phyloP scores from a whole-genome alignment of 179 eudicot genomes.

The Beta macrorhiza region DNA sequence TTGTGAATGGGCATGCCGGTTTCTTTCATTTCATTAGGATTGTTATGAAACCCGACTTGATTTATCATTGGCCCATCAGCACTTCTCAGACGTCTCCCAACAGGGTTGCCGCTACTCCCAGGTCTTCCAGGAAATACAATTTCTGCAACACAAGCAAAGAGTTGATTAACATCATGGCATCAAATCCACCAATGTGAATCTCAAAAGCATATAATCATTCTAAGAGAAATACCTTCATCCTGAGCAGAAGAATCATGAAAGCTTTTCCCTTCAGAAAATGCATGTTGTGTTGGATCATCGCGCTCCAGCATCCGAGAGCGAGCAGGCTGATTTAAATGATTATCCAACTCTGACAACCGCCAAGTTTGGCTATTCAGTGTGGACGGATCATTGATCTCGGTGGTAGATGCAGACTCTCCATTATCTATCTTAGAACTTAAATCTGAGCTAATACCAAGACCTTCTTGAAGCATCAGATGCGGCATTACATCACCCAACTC shows the following conservation, averaged over 20 bases:
- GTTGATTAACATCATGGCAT: neutral
- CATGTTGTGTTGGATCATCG: constrained; percentile 37
- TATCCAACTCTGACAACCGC: constrained; percentile 50
- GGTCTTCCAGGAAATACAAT: constrained; percentile 86
- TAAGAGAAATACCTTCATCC: constrained; percentile 65
- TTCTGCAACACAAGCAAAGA: constrained; percentile 43
- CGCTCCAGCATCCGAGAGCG: constrained; percentile 38
- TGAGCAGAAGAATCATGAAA: constrained; percentile 54
- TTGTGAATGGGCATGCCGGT: constrained; percentile 38
- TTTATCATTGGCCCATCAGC: constrained; percentile 40
- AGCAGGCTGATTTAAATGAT: constrained; percentile 36
- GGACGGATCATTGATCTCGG: constrained; percentile 40
- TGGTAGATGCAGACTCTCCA: constrained; percentile 35
- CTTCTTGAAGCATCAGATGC: constrained; percentile 51
- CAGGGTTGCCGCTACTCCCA: constrained; percentile 53
- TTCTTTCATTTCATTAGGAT: constrained; percentile 41
- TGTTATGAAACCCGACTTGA: constrained; percentile 35
- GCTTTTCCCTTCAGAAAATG: constrained; percentile 39
- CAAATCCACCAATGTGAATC: neutral
- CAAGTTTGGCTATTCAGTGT: constrained; percentile 41
- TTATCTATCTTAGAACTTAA: constrained; percentile 39
- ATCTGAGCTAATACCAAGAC: constrained; percentile 30
- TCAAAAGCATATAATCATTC: neutral
- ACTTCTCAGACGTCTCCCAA: constrained; percentile 40
- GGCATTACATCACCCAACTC: constrained; percentile 91